Evolutionary conservation across 805 yeast genomes (phyloP), one percentile per base, ranked within the genome.

Genomic region (Starmerella apicola): DNA sequence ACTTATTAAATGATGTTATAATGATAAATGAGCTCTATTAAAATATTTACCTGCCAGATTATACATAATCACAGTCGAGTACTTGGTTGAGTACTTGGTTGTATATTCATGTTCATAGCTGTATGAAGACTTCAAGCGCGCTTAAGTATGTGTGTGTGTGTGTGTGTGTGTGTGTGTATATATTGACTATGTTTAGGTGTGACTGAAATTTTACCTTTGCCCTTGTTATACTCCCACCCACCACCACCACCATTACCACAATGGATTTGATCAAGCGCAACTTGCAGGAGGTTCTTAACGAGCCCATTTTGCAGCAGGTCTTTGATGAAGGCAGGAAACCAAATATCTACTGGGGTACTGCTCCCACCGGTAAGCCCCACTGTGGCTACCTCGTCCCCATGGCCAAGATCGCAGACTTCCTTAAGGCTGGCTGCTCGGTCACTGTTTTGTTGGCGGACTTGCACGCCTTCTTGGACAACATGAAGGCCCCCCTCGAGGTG

Each of bases 341-440:
- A 51, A 81, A 76, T 55, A 64, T 91, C 56, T 91, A 91, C 74
- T 91, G 96, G 97, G 99, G 99, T 51, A 86, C 97, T 17, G 99
- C 99, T 6, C 97, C 99, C 45, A 91, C 99, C 4, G 99, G 99
- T 38, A 82, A 75, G 63, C 95, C 97, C 33, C 99, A 91, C 65
- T 86, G 96, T 67, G 99, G 97, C 38, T 91, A 91, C 71, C 84
- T 91, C 57, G 98, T 91, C 28, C 91, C 97, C 38, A 88, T 91
- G 97, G 80, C 93, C 46, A 88, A 91, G 62, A 64, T 91, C 52
- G 97, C 97, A 2, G 86, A 91, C 60, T 84, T 88, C 60, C 71
- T 91, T 61, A 79, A 77, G 55, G 98, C 99, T 15, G 98, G 97
- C 10, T 84, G 95, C 66, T 91, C 84, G 57, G 94, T 91, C 32